Evolutionary conservation across 805 yeast genomes (phyloP).

Genomic region (Kodamaea fukazawae): DNA sequence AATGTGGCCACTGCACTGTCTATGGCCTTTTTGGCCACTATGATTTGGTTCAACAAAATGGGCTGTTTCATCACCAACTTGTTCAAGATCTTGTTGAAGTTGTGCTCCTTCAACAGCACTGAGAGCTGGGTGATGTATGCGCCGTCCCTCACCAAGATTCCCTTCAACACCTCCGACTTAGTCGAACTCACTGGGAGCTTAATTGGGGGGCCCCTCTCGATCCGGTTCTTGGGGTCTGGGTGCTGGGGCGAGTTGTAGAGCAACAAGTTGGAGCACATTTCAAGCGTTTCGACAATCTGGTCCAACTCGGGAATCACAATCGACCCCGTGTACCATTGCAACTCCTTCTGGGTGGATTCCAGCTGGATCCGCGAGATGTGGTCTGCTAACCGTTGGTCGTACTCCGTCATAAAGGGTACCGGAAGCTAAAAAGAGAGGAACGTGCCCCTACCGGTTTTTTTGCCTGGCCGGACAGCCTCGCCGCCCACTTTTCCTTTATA

Average conservation of each 20-base stretch:
- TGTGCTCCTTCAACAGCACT: slow-evolving; percentile 41
- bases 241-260: slow-evolving; percentile 36
- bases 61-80: slow-evolving; percentile 29
- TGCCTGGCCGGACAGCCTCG: no score
- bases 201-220: slow-evolving; percentile 41
- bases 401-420: no score
- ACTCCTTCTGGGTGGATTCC: slow-evolving; percentile 23
- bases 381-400: no score
- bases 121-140: slow-evolving; percentile 50
- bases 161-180: slow-evolving; percentile 57
- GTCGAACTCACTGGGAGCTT: slow-evolving; percentile 57
- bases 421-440: no score
- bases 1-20: slow-evolving; percentile 19
- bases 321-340: slow-evolving; percentile 29
- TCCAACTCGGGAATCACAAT: slow-evolving; percentile 29
- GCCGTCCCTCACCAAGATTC: slow-evolving; percentile 56
- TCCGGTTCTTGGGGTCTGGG: slow-evolving; percentile 24
- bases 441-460: no score
- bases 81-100: slow-evolving; percentile 32
- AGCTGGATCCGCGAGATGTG: slow-evolving; percentile 2
- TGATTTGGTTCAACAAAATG: slow-evolving; percentile 41
- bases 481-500: no score
- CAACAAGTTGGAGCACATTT: slow-evolving; percentile 36
- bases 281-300: slow-evolving; percentile 36
- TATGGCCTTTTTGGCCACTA: slow-evolving; percentile 41